Evolutionary conservation across 176 grass and related monocot genomes (phyloP), one percentile per base, ranked within the genome.

Genomic region (Oryza rufipogon): DNA sequence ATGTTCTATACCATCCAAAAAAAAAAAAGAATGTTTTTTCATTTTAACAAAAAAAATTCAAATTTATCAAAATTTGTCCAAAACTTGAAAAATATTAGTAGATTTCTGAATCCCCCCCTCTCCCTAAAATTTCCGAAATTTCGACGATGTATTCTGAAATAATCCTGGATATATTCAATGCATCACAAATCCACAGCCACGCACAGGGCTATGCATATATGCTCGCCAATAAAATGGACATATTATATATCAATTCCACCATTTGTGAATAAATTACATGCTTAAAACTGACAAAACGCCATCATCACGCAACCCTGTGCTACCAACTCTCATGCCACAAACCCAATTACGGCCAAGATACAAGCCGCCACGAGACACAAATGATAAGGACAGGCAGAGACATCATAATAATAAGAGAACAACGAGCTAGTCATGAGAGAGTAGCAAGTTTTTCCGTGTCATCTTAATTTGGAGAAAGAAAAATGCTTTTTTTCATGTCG

Each of bases 241-340:
- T 56, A 41, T 49, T 20, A 7, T 58, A 19, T 58, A 58, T 1
- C 7, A 7, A 23, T 63, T 22, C 56, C 56, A 61, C 20, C 17
- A 22, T 22, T 22, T 61, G 56, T 7, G 20, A 22, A n/a, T 10
- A 22, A 63, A 22, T 23, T 60, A 19, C 25, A 10, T 60, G 9
- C 14, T 82, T 82, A 30, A 61, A 82, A 72, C 80, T 0, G 34
- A 33, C 54, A 20, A 36, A 45, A 39, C 39, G 15, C 36, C 67
- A 46, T 64, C 44, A 32, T 44, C 52, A 14, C 36, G 30, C 2
- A 13, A 7, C 38, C 38, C 54, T 58, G 17, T 58, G 20, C 52
- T 5, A 73, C 36, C 69, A 73, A 73, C 69, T 32, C 25, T 4
- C 80, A 63, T 72, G 68, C 79, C 67, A 70, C 16, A 20, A 34